Evolutionary conservation across 768 basidiomycete genomes (phyloP).

Genomic region (Pleurotus platypus): DNA sequence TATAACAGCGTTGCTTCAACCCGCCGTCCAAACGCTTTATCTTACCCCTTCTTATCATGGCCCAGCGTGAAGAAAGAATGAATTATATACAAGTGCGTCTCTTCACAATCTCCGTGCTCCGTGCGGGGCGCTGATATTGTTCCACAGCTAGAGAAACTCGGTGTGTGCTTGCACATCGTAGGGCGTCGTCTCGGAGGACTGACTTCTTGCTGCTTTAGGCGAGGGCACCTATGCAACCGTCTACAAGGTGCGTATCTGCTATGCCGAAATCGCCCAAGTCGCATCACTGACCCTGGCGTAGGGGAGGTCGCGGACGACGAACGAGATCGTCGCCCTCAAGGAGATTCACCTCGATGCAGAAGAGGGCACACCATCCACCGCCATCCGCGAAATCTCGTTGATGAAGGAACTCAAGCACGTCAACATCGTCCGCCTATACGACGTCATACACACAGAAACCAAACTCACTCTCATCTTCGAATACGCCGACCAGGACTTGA

Average conservation of each 20-base stretch:
- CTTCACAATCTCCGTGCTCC: no score
- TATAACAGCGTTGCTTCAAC: background rate
- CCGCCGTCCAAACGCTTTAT: background rate
- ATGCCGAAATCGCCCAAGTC: background rate
- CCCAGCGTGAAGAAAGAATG: constrained; percentile 21
- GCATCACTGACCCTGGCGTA: constrained; percentile 20
- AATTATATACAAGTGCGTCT: constrained; percentile 52
- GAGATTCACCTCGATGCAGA: constrained; percentile 99
- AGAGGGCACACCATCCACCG: constrained; percentile 97
- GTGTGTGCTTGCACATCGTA: constrained; percentile 26
- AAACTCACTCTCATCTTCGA: constrained; percentile 99
- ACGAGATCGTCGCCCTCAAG: constrained; percentile 96
- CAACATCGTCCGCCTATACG: constrained; percentile 97
- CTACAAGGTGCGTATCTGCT: constrained; percentile 68
- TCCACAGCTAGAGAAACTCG: constrained; percentile 83
- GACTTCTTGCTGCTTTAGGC: constrained; percentile 40
- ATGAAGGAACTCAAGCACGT: constrained; percentile 99
- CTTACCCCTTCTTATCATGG: constrained; percentile 2
- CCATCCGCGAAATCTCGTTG: constrained; percentile 97
- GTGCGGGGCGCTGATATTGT: no score
- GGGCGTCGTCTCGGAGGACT: no score
- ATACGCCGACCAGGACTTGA: constrained; percentile 96
- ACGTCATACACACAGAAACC: constrained; percentile 98
- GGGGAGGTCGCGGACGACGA: constrained; percentile 96
- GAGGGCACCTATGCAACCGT: constrained; percentile 96